Evolutionary conservation across 768 basidiomycete genomes (phyloP).

Genomic region (button mushroom (Agaricus bisporus)): DNA sequence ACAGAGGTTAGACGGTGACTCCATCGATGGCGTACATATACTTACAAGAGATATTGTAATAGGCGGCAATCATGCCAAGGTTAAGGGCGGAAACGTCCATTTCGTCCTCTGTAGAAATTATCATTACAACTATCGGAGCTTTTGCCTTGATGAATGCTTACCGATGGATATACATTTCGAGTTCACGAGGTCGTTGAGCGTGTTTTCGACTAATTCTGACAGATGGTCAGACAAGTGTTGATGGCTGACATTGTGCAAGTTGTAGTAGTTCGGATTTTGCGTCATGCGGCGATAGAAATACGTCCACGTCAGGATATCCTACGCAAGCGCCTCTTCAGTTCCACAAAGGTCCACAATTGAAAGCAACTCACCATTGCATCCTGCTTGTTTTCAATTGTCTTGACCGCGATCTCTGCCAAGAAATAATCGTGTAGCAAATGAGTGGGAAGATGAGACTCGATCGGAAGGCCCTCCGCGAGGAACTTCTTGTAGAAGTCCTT

Average conservation of each 20-base stretch:
- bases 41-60: slow-evolving; percentile 90
- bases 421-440: slow-evolving; percentile 94
- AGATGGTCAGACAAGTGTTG: slow-evolving; percentile 94
- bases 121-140: not conserved
- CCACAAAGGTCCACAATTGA: not conserved
- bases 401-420: slow-evolving; percentile 96
- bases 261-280: slow-evolving; percentile 95
- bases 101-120: slow-evolving; percentile 62
- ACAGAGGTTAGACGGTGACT: not conserved
- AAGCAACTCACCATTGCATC: slow-evolving; percentile 72
- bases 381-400: slow-evolving; percentile 99
- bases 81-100: slow-evolving; percentile 92
- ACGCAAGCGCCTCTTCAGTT: slow-evolving; percentile 4
- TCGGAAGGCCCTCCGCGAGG: slow-evolving; percentile 93
- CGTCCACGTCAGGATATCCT: slow-evolving; percentile 98
- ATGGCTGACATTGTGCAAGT: slow-evolving; percentile 91
- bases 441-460: slow-evolving; percentile 90
- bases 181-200: slow-evolving; percentile 83
- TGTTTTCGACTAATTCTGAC: slow-evolving; percentile 93
- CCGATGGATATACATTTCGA: slow-evolving; percentile 94
- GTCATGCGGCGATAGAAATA: slow-evolving; percentile 98
- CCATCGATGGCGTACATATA: slow-evolving; percentile 8
- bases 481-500: slow-evolving; percentile 99
- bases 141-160: slow-evolving; percentile 21
- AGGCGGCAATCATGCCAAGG: slow-evolving; percentile 97